A percentile compares a stretch with the other conserved stretches of the same genome.
Conservation (phyloP, 208 protist species). For the Leptomonas pyrrhocoris region DNA sequence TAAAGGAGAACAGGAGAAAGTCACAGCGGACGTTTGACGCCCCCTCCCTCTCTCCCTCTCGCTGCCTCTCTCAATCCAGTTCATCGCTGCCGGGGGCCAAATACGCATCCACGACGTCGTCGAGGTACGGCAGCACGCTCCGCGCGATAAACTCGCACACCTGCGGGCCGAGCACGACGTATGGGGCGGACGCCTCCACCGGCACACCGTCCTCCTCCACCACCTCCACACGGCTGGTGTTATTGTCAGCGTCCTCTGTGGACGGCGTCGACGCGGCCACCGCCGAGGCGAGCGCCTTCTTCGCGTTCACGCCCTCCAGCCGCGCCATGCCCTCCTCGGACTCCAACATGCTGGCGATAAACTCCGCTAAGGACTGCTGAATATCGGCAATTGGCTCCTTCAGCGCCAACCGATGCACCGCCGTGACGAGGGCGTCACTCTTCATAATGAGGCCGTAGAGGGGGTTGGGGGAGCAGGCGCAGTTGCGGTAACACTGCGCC, state of each 20-base stretch:
- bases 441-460: conserved; percentile 53
- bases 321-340: conserved; percentile 68
- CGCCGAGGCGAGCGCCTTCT: conserved; percentile 51
- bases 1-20: too few species aligned
- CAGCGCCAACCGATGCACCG: conserved; percentile 51
- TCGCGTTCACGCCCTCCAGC: conserved; percentile 82
- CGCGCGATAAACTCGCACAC: conserved; percentile 50
- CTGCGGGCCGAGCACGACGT: conserved; percentile 22
- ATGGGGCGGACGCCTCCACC: conserved; percentile 1
- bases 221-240: conserved; percentile 31
- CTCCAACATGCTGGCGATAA: conserved; percentile 62
- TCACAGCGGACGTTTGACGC: too few species aligned
- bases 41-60: too few species aligned
- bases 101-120: conserved; percentile 85
- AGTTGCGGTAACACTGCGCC: conserved; percentile 83
- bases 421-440: conserved; percentile 41
- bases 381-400: conserved; percentile 46
- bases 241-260: neutral
- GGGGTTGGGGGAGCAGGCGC: conserved; percentile 50
- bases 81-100: conserved; percentile 66
- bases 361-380: conserved; percentile 68
- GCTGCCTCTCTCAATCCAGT: conserved; percentile 54
- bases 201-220: conserved; percentile 35
- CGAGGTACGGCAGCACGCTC: conserved; percentile 76
- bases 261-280: conserved; percentile 30